Conservation (phyloP, 169 alveolate species). For the Cyclospora cayetanensis region DNA sequence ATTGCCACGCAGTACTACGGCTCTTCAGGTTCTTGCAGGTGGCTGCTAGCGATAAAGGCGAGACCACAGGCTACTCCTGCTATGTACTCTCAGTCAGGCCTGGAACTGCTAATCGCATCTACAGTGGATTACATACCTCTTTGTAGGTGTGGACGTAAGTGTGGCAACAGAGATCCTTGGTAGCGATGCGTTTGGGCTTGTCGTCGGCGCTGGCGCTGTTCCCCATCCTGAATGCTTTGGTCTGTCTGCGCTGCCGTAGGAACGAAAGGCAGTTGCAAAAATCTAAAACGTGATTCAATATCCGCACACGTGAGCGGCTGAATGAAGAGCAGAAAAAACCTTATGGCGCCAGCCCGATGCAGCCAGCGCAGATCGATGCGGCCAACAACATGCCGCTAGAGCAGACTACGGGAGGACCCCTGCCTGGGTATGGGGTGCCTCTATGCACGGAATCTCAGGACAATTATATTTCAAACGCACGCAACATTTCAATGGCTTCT, state of each 20-base stretch:
- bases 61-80: background rate
- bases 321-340: background rate
- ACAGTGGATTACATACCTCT: background rate
- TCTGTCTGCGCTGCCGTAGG: conserved; percentile 48
- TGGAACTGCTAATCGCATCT: no score
- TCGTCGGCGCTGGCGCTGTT: conserved; percentile 66
- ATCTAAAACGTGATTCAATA: background rate
- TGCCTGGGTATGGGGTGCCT: no score
- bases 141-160: conserved; percentile 54
- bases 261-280: background rate
- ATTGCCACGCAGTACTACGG: background rate
- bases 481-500: no score
- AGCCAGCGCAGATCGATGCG: conserved; percentile 60
- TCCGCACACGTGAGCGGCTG: no score
- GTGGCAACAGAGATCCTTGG: conserved; percentile 53
- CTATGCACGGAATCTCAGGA: no score
- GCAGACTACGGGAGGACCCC: no score
- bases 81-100: background rate
- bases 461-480: no score
- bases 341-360: background rate
- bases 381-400: conserved; percentile 6
- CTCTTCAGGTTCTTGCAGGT: background rate
- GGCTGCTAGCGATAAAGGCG: background rate
- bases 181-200: conserved; percentile 43
- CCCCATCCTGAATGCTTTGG: conserved; percentile 56